A percentile compares a stretch with the other conserved stretches of the same genome.
Evolutionary conservation across 2,329 filamentous ascomycete genomes (phyloP).

Genomic region (Pestalotiopsis sp.): DNA sequence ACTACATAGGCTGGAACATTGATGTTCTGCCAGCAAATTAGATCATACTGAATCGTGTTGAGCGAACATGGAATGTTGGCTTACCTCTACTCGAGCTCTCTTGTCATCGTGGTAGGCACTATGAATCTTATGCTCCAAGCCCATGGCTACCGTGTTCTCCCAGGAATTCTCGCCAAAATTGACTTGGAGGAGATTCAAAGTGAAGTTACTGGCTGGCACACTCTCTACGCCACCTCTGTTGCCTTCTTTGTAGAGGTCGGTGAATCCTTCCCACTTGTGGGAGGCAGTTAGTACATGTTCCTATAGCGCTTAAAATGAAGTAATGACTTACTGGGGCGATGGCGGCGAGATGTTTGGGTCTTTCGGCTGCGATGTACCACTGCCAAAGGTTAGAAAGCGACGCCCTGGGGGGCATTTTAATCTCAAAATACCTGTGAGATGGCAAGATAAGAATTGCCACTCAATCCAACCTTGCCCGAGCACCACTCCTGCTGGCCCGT

Average conservation of each 20-base stretch:
- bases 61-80: neutral
- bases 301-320: neutral
- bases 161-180: neutral
- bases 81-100: neutral
- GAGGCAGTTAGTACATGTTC: neutral
- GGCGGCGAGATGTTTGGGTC: neutral
- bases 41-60: neutral
- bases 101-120: neutral
- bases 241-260: neutral
- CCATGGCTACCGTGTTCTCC: neutral
- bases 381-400: neutral
- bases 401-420: neutral
- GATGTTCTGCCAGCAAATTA: neutral
- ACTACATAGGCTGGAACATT: neutral
- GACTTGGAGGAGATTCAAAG: neutral
- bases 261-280: neutral
- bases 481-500: neutral
- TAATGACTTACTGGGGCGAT: neutral
- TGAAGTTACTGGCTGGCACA: neutral
- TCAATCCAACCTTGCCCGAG: neutral
- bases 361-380: neutral
- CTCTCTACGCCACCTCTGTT: neutral
- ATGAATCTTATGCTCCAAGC: neutral
- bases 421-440: neutral
- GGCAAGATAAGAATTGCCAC: neutral